These are phyloP conservation scores for Yarrowia porcina DNA, from an alignment of 805 yeast genomes.

Conservation along the genomic window DNA sequence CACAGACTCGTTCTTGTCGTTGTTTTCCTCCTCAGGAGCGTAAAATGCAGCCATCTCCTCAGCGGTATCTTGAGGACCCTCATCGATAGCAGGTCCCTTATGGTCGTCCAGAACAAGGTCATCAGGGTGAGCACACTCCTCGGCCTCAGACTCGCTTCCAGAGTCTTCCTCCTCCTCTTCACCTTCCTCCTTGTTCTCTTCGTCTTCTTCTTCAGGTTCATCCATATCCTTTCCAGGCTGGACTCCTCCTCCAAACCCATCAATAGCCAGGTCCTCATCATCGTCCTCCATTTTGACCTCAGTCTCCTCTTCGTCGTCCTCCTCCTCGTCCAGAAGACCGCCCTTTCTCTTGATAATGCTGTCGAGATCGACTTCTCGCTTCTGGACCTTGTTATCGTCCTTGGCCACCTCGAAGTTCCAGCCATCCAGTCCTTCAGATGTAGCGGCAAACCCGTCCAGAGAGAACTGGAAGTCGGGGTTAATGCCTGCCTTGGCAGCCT, in stretches of 20 bases:
- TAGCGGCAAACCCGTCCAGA: slow-evolving; percentile 44
- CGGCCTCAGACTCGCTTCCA: slow-evolving; percentile 32
- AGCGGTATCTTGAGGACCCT: slow-evolving; percentile 46
- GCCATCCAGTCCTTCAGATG: slow-evolving; percentile 53
- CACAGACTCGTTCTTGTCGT: slow-evolving; percentile 49
- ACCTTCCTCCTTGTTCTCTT: slow-evolving; percentile 31
- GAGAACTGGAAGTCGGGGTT: slow-evolving; percentile 74
- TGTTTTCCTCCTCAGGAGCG: slow-evolving; percentile 51
- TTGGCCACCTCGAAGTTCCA: slow-evolving; percentile 75
- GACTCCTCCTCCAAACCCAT: slow-evolving; percentile 42
- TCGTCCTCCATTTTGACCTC: slow-evolving; percentile 39
- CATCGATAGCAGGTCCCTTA: slow-evolving; percentile 28
- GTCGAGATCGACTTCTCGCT: slow-evolving; percentile 77
- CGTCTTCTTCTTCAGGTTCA: slow-evolving; percentile 36
- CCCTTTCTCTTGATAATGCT: slow-evolving; percentile 84
- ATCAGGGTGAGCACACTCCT: slow-evolving; percentile 1
- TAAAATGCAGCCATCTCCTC: slow-evolving; percentile 81
- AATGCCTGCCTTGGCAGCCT: slow-evolving; percentile 37
- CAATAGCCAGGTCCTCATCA: slow-evolving; percentile 43
- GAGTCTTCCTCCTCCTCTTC: slow-evolving; percentile 36
- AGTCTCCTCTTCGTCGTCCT: slow-evolving; percentile 36
- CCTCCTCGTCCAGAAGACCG: slow-evolving; percentile 57
- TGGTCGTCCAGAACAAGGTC: not conserved
- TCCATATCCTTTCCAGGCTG: slow-evolving; percentile 32
- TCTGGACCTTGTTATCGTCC: slow-evolving; percentile 39